A percentile compares a stretch with the other conserved stretches of the same genome.
Evolutionary conservation across 345 rosid genomes (phyloP).

Genomic region (Salix arbutifolia): DNA sequence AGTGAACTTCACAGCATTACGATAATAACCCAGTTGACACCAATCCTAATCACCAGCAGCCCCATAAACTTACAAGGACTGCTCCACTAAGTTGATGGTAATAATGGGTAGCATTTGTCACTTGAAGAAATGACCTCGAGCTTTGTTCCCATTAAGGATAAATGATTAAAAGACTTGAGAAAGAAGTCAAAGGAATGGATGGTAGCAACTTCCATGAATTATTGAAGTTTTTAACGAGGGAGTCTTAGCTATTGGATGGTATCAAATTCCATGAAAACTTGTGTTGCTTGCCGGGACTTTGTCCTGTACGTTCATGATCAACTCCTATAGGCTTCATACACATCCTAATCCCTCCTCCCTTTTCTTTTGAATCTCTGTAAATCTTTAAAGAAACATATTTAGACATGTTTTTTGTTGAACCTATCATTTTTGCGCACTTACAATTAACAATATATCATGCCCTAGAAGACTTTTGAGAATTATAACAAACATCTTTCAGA

Average conservation of each 20-base stretch:
- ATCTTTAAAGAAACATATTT: conserved; percentile 9
- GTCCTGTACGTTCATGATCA: not conserved
- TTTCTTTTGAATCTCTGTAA: not conserved
- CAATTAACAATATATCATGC: not conserved
- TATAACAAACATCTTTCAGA: not conserved
- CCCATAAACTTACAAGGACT: not conserved
- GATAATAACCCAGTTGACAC: not conserved
- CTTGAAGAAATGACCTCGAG: conserved; percentile 34
- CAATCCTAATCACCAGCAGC: not conserved
- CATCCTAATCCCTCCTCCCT: not conserved
- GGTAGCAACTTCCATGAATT: not conserved
- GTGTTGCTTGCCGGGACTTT: not conserved
- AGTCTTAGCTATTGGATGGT: not conserved
- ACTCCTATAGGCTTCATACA: not conserved
- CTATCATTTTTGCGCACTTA: not conserved
- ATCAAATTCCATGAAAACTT: not conserved
- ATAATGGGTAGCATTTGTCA: not conserved
- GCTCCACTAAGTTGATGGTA: not conserved
- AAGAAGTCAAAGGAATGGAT: not conserved
- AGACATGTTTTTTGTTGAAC: not conserved
- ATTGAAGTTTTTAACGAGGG: not conserved
- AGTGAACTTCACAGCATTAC: not conserved
- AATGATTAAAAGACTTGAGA: conserved; percentile 3
- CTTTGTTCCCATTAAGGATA: conserved; percentile 40
- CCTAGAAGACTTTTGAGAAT: not conserved